Conservation (phyloP, 2,329 filamentous ascomycete species). For the Fusarium nanum region DNA sequence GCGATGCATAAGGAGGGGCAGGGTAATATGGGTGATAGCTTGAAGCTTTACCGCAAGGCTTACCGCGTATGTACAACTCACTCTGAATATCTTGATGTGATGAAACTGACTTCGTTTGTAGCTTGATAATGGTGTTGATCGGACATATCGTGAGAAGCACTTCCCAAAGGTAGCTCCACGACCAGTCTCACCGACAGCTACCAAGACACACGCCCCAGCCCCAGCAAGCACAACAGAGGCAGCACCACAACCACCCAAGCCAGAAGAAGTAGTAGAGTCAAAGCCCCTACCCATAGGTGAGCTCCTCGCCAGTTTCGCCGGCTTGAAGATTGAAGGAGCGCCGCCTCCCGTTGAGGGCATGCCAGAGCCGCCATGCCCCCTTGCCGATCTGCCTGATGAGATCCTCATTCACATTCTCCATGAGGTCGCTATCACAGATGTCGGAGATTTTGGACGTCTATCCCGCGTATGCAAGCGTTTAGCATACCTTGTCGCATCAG, state of each 20-base stretch:
- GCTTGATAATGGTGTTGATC: conserved; percentile 87
- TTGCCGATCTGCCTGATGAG: conserved; percentile 83
- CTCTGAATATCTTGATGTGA: too few relatives aligned
- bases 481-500: conserved; percentile 84
- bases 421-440: conserved; percentile 77
- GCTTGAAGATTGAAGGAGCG: conserved; percentile 73
- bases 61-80: conserved; percentile 71
- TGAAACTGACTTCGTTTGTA: conserved; percentile 51
- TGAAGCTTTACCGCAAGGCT: conserved; percentile 88
- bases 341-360: conserved; percentile 78
- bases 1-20: conserved; percentile 89
- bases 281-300: conserved; percentile 69
- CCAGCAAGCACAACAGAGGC: conserved; percentile 1
- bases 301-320: conserved; percentile 80
- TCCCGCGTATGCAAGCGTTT: conserved; percentile 87
- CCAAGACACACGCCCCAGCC: background rate
- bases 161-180: conserved; percentile 66
- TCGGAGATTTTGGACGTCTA: conserved; percentile 80
- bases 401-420: conserved; percentile 82
- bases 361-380: conserved; percentile 80
- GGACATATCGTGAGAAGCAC: conserved; percentile 89
- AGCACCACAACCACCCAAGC: background rate
- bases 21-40: conserved; percentile 88
- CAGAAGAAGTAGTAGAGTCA: conserved; percentile 61
- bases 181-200: conserved; percentile 40